Base-by-base conservation (phyloP, 164 flowering plant species). In the Vitis vinifera region DNA sequence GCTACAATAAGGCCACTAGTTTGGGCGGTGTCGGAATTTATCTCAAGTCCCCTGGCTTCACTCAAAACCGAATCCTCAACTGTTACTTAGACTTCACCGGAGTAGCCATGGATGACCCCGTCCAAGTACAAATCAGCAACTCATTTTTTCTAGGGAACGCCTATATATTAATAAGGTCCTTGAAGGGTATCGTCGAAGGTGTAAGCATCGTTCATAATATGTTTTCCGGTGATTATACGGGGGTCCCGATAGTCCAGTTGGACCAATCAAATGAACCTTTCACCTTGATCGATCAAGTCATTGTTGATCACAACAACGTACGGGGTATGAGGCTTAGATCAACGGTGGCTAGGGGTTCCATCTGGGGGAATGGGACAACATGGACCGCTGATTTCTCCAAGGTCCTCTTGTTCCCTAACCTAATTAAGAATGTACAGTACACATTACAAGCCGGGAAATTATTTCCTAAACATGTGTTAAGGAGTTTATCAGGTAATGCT, bases 71-170 rank as follows among this genome's bases (percentile, higher is more conserved):
- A 53, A 71, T 75, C 7, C 17, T 29, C 16, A 75, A 67, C 19
- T 75, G 64, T 62, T 75, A 75, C 65, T 56, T 75, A 16, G 78
- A 75, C 55, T 75, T 15, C 78, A 75, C 66, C 11, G 75, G 70
- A 7, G 56, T 75, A 9, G 78, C 67, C 9, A 67, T 63, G 8
- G 75, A 75, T 56, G 78, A 75, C 48, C 78, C 78, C 12, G 71
- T 71, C 2, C 78, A 75, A 17, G 64, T 75, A 15, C 75, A 71
- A n/a, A 61, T 75, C 0, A n/a, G 75, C 2, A 48, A 58, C n/a
- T 70, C 63, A 0, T 75, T 75, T 51, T 75, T 75, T 61, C 53
- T 75, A 0, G 78, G 78, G 7, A 64, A 68, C 47, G 78, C 71
- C 4, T 67, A 59, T 19, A 55, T 75, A 29, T 8, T 50, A 31